phyloP scores from a whole-genome alignment of 306 rosid genomes.

The Quercus aquifolioides region DNA sequence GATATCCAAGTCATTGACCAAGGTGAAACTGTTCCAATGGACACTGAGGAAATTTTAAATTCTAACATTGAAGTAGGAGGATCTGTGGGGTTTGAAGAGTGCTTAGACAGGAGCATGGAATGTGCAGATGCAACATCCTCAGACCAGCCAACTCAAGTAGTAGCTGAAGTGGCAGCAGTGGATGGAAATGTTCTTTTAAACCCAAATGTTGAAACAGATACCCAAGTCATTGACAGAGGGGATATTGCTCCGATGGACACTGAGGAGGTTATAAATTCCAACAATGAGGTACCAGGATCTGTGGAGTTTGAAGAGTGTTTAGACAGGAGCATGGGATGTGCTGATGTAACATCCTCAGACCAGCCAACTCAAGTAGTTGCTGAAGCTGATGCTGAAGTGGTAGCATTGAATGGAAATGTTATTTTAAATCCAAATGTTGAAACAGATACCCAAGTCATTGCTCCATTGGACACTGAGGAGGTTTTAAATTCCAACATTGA shows the following conservation, averaged over 20 bases:
- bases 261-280: conserved; percentile 28
- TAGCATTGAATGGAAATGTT: conserved; percentile 9
- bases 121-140: conserved; percentile 15
- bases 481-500: conserved; percentile 28
- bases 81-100: conserved; percentile 7
- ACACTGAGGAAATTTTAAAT: neutral
- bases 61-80: conserved; percentile 11
- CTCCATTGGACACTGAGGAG: conserved; percentile 25
- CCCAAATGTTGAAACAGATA: conserved; percentile 26
- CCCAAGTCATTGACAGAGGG: conserved; percentile 12
- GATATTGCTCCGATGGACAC: conserved; percentile 18
- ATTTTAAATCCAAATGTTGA: conserved; percentile 22
- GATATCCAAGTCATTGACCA: neutral
- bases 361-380: conserved; percentile 14
- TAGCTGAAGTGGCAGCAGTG: conserved; percentile 13
- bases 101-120: conserved; percentile 20
- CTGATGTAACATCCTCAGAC: neutral
- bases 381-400: conserved; percentile 5
- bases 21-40: neutral
- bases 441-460: conserved; percentile 15
- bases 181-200: conserved; percentile 15
- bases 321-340: conserved; percentile 23
- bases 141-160: conserved; percentile 13
- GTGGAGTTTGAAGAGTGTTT: conserved; percentile 4
- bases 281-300: conserved; percentile 5